Evolutionary conservation across 148 eudicot genomes (phyloP).

Genomic region (Dianthus caryophyllus): DNA sequence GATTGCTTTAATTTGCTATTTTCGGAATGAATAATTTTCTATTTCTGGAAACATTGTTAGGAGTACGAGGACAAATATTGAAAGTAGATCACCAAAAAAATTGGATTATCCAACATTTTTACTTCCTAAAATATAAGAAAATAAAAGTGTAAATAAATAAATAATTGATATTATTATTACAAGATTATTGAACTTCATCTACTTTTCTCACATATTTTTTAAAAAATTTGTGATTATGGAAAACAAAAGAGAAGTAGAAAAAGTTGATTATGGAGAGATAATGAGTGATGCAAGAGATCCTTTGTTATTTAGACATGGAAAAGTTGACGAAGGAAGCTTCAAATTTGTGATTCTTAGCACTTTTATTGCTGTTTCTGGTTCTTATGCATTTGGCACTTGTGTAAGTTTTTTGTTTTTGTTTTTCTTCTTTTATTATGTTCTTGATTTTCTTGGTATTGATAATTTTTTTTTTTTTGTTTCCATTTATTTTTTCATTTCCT

Average conservation of each 20-base stretch:
- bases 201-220: neutral
- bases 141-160: too few relatives aligned
- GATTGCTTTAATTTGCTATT: too few relatives aligned
- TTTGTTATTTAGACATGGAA: conserved; percentile 7
- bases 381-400: conserved; percentile 27
- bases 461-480: too few relatives aligned
- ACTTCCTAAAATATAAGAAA: neutral
- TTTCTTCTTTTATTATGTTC: too few relatives aligned
- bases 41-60: neutral
- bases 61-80: neutral
- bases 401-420: conserved; percentile 7
- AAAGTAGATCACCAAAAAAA: neutral
- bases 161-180: too few relatives aligned
- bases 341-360: conserved; percentile 19
- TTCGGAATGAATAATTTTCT: neutral
- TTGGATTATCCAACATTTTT: neutral
- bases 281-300: conserved; percentile 3
- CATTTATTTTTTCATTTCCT: too few relatives aligned
- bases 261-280: neutral
- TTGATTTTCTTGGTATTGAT: too few relatives aligned
- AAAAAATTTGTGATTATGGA: neutral
- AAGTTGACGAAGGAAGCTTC: conserved; percentile 15
- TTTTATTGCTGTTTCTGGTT: conserved; percentile 23
- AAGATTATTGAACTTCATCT: neutral
- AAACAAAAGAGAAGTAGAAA: neutral